These are phyloP conservation scores for Boletellus ananiceps DNA, from an alignment of 768 basidiomycete genomes.

Conservation along the genomic window DNA sequence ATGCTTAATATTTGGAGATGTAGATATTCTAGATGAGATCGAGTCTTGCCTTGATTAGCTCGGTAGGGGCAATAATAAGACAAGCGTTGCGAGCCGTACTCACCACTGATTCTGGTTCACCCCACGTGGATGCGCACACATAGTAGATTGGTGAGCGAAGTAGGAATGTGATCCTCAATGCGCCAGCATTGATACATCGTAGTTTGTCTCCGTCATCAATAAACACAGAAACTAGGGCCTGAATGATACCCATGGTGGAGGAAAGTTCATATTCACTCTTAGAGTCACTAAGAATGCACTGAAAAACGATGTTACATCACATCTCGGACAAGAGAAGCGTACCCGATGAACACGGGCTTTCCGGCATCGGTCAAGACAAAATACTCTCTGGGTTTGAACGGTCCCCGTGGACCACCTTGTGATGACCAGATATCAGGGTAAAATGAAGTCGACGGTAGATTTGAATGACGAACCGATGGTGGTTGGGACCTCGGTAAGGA, in stretches of 20 bases:
- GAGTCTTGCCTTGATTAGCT: constrained; percentile 69
- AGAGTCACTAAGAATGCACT: constrained; percentile 38
- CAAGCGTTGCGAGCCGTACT: constrained; percentile 29
- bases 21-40: constrained; percentile 91
- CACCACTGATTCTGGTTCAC: constrained; percentile 95
- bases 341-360: constrained; percentile 96
- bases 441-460: constrained; percentile 1
- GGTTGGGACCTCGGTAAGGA: constrained; percentile 35
- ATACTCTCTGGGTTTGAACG: constrained; percentile 65
- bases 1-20: constrained; percentile 92
- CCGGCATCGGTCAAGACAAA: constrained; percentile 94
- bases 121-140: constrained; percentile 87
- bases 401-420: constrained; percentile 15
- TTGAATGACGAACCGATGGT: constrained; percentile 16
- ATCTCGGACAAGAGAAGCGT: constrained; percentile 14
- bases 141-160: constrained; percentile 88
- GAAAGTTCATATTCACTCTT: constrained; percentile 59
- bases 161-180: constrained; percentile 80
- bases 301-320: not conserved
- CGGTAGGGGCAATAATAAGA: constrained; percentile 20
- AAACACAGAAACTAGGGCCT: constrained; percentile 94
- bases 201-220: constrained; percentile 86
- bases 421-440: constrained; percentile 1
- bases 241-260: constrained; percentile 86
- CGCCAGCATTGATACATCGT: constrained; percentile 79